A percentile compares a stretch with the other conserved stretches of the same genome.
phyloP scores from a whole-genome alignment of 2,329 filamentous ascomycete species.

The Nemania sp. region DNA sequence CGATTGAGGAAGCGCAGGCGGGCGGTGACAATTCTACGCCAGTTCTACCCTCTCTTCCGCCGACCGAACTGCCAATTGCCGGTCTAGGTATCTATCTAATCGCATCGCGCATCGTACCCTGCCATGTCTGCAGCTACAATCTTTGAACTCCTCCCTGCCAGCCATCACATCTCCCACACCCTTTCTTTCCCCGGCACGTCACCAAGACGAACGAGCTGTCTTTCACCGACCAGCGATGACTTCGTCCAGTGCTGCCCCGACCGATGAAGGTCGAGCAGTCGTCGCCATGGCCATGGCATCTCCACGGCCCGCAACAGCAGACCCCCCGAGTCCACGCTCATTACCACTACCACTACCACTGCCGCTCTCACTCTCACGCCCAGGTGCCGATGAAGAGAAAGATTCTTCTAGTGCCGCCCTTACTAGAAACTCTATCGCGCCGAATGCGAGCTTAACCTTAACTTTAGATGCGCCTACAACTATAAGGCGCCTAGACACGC shows the following conservation, averaged over 20 bases:
- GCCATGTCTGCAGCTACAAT: constrained; percentile 37
- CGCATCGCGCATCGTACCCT: constrained; percentile 40
- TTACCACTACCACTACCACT: no score
- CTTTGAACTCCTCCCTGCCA: constrained; percentile 31
- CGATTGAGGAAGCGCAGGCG: constrained; percentile 31
- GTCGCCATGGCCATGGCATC: constrained; percentile 26
- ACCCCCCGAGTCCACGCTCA: constrained; percentile 28
- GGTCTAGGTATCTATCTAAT: constrained; percentile 41
- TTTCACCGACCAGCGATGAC: constrained; percentile 66
- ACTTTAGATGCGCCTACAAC: constrained; percentile 42
- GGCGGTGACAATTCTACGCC: constrained; percentile 46
- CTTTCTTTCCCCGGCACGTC: constrained; percentile 40
- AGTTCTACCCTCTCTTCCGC: constrained; percentile 43
- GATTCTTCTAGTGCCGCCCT: neutral
- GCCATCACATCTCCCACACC: constrained; percentile 20
- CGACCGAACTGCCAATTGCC: constrained; percentile 42
- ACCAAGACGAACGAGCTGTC: constrained; percentile 69
- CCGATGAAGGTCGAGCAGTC: constrained; percentile 42
- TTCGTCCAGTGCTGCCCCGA: constrained; percentile 65
- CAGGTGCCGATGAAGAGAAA: constrained; percentile 10
- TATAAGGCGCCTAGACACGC: constrained; percentile 3
- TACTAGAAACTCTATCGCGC: constrained; percentile 4
- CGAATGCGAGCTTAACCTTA: constrained; percentile 15
- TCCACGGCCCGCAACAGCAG: constrained; percentile 30
- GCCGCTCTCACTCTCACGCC: no score